Conservation (phyloP, 805 yeast genomes). For the Hanseniaspora taiwanica region DNA sequence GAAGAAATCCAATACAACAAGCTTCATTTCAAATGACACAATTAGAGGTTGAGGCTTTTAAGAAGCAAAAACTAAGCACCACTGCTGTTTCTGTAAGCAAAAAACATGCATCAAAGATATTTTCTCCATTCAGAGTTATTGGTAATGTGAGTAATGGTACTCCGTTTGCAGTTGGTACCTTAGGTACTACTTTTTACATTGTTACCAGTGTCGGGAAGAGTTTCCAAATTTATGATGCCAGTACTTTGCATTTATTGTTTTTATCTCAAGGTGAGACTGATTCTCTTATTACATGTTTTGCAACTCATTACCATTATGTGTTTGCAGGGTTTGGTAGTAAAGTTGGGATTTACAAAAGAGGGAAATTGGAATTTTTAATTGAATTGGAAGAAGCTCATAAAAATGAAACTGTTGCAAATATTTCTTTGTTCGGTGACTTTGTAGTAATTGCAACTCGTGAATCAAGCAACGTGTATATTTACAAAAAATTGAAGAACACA, state of each 20-base stretch:
- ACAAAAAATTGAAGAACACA: background rate
- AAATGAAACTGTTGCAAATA: background rate
- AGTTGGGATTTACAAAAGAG: slow-evolving; percentile 74
- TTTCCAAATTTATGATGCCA: slow-evolving; percentile 88
- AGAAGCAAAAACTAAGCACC: slow-evolving; percentile 10
- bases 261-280: slow-evolving; percentile 74
- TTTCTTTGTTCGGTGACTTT: background rate
- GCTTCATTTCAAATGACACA: too few relatives aligned
- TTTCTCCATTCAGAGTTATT: slow-evolving; percentile 76
- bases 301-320: slow-evolving; percentile 74
- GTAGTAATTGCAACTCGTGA: background rate
- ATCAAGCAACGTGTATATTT: background rate
- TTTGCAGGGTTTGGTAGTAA: slow-evolving; percentile 61
- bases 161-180: slow-evolving; percentile 79
- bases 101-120: slow-evolving; percentile 39
- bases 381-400: slow-evolving; percentile 19
- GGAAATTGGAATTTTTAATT: slow-evolving; percentile 35
- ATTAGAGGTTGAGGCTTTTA: slow-evolving; percentile 2
- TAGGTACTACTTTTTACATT: slow-evolving; percentile 77
- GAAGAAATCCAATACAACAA: too few relatives aligned
- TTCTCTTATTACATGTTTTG: slow-evolving; percentile 51
- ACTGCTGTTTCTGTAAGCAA: slow-evolving; percentile 1
- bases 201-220: slow-evolving; percentile 83
- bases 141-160: slow-evolving; percentile 81
- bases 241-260: slow-evolving; percentile 70